Base-by-base conservation (phyloP, 371 early-diverging fungal species). In the Actinomortierella wolfii region DNA sequence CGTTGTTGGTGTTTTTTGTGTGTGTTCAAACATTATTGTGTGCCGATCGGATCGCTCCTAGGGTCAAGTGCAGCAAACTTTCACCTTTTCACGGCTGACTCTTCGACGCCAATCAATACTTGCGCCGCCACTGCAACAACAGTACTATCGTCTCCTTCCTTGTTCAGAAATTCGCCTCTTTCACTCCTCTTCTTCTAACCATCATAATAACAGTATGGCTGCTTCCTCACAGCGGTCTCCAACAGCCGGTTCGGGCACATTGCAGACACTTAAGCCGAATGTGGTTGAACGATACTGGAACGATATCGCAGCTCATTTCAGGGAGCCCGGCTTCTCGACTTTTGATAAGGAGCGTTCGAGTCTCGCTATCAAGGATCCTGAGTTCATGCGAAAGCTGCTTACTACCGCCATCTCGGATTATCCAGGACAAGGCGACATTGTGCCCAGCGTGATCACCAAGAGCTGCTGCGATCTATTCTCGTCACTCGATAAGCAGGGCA, bases 401-500 rank as follows among this genome's bases (percentile, higher is more conserved):
- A 44, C 59, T 14, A 77, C 71, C 0, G 79, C 79, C 34, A 76
- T 84, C 29, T 62, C 62, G 1, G 61, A 74, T 50, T 65, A 78
- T 26, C 67, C 76, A 6, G 82, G 79, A 8, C 77, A 79, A 28
- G 85, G 82, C 1, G 84, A 83, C 61, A 65, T 85, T 21, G 59
- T 82, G 23, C 85, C 85, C 11, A 79, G 81, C 17, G 73, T 86
- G 6, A 77, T 84, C n/a, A 79, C 83, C 2, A 76, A 83, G 53
- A 80, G 79, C 54, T 85, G 84, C 59, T 88, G 89, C 56, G 87
- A 88, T 51, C 73, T 86, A 23, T 92, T 88, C 61, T 77, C 82
- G 49, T 58, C 77, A 25, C 65, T 88, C 43, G 83, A 84, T 56
- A 57, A 67, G 51, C 51, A 58, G 2, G 88, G 82, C 9, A 81